Conservation (phyloP, 768 basidiomycete genomes). For the Lanmaoa rubissima region DNA sequence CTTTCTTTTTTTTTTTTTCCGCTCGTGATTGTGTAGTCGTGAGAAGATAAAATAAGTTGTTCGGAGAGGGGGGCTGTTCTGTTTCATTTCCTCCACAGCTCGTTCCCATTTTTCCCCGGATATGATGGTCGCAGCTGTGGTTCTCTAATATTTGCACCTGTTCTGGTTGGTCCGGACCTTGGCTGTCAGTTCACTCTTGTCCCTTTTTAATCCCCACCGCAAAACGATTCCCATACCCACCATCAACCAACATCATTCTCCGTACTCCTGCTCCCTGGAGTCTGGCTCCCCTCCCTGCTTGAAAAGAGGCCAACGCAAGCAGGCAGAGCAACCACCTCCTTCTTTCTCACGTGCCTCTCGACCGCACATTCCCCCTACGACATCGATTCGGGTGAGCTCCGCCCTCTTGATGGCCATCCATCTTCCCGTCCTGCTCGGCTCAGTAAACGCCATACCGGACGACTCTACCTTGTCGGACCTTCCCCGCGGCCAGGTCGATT, state of each 20-base stretch:
- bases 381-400: not conserved
- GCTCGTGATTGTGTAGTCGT: not conserved
- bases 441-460: slow-evolving; percentile 63
- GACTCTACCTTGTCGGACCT: slow-evolving; percentile 80
- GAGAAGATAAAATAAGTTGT: not conserved
- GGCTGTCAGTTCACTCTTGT: too few species aligned
- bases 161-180: too few species aligned
- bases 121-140: not conserved
- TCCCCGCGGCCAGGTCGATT: slow-evolving; percentile 94
- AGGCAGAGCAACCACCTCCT: not conserved
- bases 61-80: not conserved
- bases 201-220: too few species aligned
- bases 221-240: too few species aligned
- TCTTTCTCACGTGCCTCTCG: not conserved
- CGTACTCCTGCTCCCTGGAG: too few species aligned
- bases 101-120: not conserved
- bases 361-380: not conserved
- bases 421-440: slow-evolving; percentile 66
- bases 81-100: not conserved
- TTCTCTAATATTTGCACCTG: too few species aligned
- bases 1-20: not conserved
- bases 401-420: slow-evolving; percentile 54
- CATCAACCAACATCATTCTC: too few species aligned
- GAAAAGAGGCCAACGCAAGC: not conserved
- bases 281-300: not conserved